These are phyloP conservation scores for Larix kaempferi DNA, from an alignment of 75 land plant species.

Conservation along the genomic window DNA sequence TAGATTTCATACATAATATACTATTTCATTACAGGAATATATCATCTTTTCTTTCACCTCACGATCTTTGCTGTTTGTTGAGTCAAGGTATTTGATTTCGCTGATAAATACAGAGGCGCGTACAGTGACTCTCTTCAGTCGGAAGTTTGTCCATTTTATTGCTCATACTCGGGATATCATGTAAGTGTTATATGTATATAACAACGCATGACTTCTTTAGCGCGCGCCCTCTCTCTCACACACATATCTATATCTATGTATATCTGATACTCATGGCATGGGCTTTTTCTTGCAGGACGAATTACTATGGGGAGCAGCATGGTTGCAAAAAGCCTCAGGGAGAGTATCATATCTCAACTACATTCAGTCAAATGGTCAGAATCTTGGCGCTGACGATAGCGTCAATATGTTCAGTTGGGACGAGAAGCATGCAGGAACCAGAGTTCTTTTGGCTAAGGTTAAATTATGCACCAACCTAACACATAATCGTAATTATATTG, in stretches of 20 bases:
- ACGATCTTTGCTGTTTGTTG: background rate
- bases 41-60: background rate
- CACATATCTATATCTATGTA: background rate
- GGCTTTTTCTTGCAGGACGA: constrained; percentile 18
- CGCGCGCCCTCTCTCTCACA: background rate
- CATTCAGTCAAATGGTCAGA: constrained; percentile 16
- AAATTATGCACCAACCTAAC: background rate
- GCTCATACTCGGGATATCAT: constrained; percentile 48
- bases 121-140: constrained; percentile 32
- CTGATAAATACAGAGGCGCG: constrained; percentile 36
- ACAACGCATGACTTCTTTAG: background rate
- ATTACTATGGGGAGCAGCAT: constrained; percentile 43
- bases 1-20: background rate
- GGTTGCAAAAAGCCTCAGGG: constrained; percentile 38
- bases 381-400: constrained; percentile 17
- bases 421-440: constrained; percentile 42
- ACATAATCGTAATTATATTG: background rate
- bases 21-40: background rate
- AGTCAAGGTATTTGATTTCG: constrained; percentile 16
- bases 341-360: constrained; percentile 19
- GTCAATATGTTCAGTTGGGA: constrained; percentile 30
- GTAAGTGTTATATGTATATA: background rate
- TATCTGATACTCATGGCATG: background rate
- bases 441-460: constrained; percentile 32
- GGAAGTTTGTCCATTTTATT: constrained; percentile 49